Evolutionary conservation across 306 rosid species (phyloP).

Genomic region (Prunus mume): DNA sequence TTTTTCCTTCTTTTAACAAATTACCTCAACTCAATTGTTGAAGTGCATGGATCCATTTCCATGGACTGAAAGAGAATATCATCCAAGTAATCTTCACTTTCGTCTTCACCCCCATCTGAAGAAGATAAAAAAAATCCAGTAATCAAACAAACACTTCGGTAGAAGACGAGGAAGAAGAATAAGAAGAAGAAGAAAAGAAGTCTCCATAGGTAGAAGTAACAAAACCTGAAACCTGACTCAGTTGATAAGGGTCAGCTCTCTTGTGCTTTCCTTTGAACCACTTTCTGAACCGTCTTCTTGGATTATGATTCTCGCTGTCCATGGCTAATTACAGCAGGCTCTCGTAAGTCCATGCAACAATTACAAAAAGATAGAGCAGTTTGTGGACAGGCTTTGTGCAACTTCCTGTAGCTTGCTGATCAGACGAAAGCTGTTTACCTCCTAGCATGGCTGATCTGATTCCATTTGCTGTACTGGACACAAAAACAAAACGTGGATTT

Average conservation of each 20-base stretch:
- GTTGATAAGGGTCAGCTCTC: constrained; percentile 39
- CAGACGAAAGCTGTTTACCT: background rate
- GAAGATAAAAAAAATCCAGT: background rate
- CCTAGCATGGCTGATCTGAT: constrained; percentile 5
- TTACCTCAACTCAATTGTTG: constrained; percentile 66
- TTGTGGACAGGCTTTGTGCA: background rate
- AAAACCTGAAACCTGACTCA: constrained; percentile 55
- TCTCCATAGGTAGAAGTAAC: background rate
- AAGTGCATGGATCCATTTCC: constrained; percentile 64
- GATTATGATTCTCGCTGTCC: constrained; percentile 43
- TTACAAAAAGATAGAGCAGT: constrained; percentile 3
- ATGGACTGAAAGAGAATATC: constrained; percentile 41
- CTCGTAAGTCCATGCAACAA: constrained; percentile 20
- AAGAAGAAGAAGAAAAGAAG: background rate
- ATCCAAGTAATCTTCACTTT: constrained; percentile 35
- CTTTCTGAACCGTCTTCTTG: constrained; percentile 41
- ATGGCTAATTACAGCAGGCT: constrained; percentile 26
- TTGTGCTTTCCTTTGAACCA: constrained; percentile 54
- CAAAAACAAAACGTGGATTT: constrained; percentile 1
- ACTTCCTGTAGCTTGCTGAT: background rate
- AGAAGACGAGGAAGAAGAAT: background rate
- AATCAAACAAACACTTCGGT: background rate
- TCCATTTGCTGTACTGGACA: constrained; percentile 3
- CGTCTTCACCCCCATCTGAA: constrained; percentile 56
- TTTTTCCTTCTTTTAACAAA: background rate